phyloP scores from a whole-genome alignment of 495 filamentous ascomycete species.

The Neurospora tetrasperma region DNA sequence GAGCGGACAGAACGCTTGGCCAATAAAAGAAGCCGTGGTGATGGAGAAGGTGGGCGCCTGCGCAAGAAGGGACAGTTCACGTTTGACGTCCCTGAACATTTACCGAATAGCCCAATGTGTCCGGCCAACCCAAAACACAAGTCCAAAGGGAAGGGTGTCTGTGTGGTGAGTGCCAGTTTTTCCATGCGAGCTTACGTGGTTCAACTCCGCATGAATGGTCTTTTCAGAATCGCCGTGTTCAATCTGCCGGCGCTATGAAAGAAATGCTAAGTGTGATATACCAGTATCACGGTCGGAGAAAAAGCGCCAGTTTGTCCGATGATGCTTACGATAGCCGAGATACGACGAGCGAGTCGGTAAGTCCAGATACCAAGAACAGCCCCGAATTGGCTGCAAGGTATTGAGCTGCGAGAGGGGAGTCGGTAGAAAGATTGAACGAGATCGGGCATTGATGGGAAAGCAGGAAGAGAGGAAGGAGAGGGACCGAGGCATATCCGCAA shows the following conservation, averaged over 20 bases:
- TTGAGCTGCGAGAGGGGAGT: not conserved
- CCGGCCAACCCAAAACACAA: conserved; percentile 45
- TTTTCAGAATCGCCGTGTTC: not conserved
- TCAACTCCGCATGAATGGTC: not conserved
- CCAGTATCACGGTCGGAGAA: not conserved
- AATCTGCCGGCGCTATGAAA: not conserved
- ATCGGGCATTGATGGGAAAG: not conserved
- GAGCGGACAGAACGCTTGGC: not conserved
- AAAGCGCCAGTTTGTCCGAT: not conserved
- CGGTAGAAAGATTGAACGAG: not conserved
- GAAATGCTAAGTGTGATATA: not conserved
- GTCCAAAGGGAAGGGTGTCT: conserved; percentile 44
- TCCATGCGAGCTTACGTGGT: not conserved
- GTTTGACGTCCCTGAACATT: conserved; percentile 52
- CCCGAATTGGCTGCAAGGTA: not conserved
- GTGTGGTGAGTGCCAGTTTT: conserved; percentile 26
- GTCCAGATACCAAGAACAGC: not conserved
- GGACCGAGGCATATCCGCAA: not conserved
- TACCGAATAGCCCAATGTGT: conserved; percentile 54
- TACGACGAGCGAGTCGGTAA: not conserved
- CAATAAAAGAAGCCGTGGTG: not conserved
- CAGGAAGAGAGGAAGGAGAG: not conserved
- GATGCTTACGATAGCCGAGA: not conserved
- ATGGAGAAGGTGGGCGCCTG: not conserved
- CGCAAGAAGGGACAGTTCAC: conserved; percentile 29